Base-by-base conservation (phyloP, 768 basidiomycete genomes). In the Xerocomus brunneocitrinus region DNA sequence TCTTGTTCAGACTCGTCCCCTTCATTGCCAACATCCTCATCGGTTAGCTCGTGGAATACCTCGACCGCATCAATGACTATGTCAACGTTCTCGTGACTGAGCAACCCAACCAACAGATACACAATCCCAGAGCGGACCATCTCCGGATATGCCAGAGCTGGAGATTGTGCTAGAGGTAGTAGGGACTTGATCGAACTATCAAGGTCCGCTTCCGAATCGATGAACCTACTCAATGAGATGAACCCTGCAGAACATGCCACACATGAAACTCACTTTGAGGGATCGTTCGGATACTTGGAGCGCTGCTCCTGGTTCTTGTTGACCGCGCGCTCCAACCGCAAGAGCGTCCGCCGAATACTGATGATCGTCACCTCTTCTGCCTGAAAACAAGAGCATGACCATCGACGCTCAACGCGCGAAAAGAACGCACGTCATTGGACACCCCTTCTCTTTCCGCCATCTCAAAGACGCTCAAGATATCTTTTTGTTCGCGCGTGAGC, bases 131-230 rank as follows among this genome's bases (percentile, higher is more conserved):
- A 85, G 40, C 81, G 82, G 51, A 95, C 80, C 47, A 98, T 77
- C 66, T 98, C 94, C 24, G 93, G 87, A 67, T 97, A 99, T 54
- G 93, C 88, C 22, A 91, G 67, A 7, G 78, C 74, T 0, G 95
- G 89, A 4, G 80, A 80, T 65, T 97, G 93, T 1, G 95, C 88
- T 22, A 99, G 76, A 5, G 94, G 87, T n/a, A 97, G 76, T 43
- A 99, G 72, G 1, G 83, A 79, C 68, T 95, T 95, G 50, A 98
- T 82, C 8, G 93, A 83, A 51, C 77, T 75, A 65, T 98, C 94
- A 6, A 99, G 81, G 65, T 97, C 93, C 25, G 92, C 91, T 76
- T 99, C 97, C 1, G 97, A 98, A 68, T 98, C 97, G 61, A 99
- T 98, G 77, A 98, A 99, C 70, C 95, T 98, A 46, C 22, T 27